Percentiles rank a stretch among this genome's conserved stretches.
Conservation (phyloP, 2,329 filamentous ascomycete species). For the Seiridium unicorne region DNA sequence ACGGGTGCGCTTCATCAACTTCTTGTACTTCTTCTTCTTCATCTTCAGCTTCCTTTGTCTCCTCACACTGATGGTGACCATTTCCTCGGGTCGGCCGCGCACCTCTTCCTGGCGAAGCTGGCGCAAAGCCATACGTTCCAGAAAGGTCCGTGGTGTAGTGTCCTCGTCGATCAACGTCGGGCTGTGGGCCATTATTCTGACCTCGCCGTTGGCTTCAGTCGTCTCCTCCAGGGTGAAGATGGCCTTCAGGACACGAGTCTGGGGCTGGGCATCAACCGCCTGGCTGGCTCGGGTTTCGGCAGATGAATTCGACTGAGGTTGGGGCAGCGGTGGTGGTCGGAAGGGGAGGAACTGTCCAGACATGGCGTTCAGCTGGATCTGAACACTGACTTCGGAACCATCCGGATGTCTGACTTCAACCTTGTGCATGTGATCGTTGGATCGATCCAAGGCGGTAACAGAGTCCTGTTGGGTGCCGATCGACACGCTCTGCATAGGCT, state of each 20-base stretch:
- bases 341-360: constrained; percentile 76
- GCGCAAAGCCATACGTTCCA: constrained; percentile 68
- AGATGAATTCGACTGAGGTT: constrained; percentile 48
- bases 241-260: constrained; percentile 60
- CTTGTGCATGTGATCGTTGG: constrained; percentile 46
- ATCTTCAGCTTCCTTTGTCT: constrained; percentile 94
- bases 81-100: constrained; percentile 46
- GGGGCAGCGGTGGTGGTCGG: constrained; percentile 77
- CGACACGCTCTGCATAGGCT: constrained; percentile 53
- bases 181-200: constrained; percentile 60
- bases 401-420: constrained; percentile 55
- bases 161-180: constrained; percentile 54
- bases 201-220: constrained; percentile 56
- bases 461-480: constrained; percentile 26
- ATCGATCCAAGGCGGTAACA: constrained; percentile 30
- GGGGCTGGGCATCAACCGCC: constrained; percentile 34
- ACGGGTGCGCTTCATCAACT: constrained; percentile 90
- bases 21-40: constrained; percentile 99
- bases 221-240: constrained; percentile 68
- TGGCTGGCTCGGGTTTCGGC: constrained; percentile 35
- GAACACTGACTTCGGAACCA: constrained; percentile 56
- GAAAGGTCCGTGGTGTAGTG: constrained; percentile 51
- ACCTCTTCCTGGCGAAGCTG: constrained; percentile 59
- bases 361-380: constrained; percentile 67
- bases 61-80: constrained; percentile 87